Percentiles rank a stretch among this genome's conserved stretches.
These are phyloP conservation scores for Fusarium cyanostomum DNA, from an alignment of 2,329 filamentous ascomycete genomes.

Conservation along the genomic window DNA sequence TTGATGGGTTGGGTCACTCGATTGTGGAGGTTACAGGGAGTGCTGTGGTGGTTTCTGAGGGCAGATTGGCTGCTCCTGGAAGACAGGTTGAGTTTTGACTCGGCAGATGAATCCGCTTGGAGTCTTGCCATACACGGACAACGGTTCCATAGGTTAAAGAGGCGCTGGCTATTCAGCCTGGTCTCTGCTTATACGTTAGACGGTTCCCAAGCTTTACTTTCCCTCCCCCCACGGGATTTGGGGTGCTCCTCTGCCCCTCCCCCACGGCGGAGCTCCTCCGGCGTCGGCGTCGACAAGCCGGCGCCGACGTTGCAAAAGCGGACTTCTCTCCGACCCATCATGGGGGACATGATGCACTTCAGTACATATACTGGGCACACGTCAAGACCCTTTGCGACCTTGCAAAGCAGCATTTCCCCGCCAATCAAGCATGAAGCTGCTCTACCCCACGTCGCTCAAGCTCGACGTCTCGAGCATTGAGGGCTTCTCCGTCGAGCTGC, in stretches of 20 bases:
- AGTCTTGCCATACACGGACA: too few species aligned
- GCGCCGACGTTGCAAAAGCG: background rate
- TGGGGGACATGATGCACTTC: slow-evolving; percentile 16
- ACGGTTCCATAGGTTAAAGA: too few species aligned
- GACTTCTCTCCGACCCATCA: slow-evolving; percentile 38
- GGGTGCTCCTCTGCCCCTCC: slow-evolving; percentile 16
- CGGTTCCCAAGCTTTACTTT: slow-evolving; percentile 1
- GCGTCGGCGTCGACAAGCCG: slow-evolving; percentile 1
- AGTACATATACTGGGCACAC: slow-evolving; percentile 32
- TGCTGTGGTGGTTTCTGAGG: slow-evolving; percentile 1
- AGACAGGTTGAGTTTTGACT: background rate
- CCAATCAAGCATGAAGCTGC: slow-evolving; percentile 64
- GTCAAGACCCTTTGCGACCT: background rate
- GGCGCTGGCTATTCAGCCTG: too few species aligned
- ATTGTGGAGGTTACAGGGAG: background rate
- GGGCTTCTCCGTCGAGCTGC: slow-evolving; percentile 66
- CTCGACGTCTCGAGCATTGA: slow-evolving; percentile 65
- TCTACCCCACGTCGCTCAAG: slow-evolving; percentile 71
- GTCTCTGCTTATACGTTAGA: too few species aligned
- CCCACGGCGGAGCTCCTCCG: slow-evolving; percentile 34
- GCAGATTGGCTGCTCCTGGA: background rate
- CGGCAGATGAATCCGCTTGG: too few species aligned
- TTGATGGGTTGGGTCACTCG: background rate
- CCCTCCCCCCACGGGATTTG: slow-evolving; percentile 31
- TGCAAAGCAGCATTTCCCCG: background rate